Evolutionary conservation across 805 yeast genomes (phyloP), one percentile per base, ranked within the genome.

Genomic region (Barnettozyma vustinii): DNA sequence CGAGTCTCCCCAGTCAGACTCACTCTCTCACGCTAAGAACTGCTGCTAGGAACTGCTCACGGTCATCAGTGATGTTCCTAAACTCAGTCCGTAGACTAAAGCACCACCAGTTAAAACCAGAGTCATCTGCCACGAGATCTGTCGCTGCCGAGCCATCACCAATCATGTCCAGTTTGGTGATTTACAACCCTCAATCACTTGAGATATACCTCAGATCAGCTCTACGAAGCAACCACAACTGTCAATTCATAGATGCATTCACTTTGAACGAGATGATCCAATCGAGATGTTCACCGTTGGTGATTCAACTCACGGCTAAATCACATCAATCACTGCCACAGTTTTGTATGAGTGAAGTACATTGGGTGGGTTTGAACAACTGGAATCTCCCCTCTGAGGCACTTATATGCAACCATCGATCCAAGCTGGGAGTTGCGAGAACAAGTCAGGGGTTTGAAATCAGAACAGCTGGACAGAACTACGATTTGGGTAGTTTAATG

Each of bases 31-130:
- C 35, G 13, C 36, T 52, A 4, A 15, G 23, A 8, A 7, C 30
- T 1, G 43, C 52, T 2, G 46, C 54, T 2, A 27, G 36, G n/a
- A 40, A 50, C 16, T 30, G 36, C 25, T 27, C 49, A 3, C 21
- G 39, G 2, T 53, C 56, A 1, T 53, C 56, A 3, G 44, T 46
- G 23, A 51, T 51, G 47, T 53, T 48, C 25, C 18, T 53, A 18
- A 42, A 41, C 2, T 48, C 51, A 0, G 47, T 50, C 2, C 33
- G 37, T 3, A 23, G 47, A 15, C 7, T 2, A 19, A 27, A 18
- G 12, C 15, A 20, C 6, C 39, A 18, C 12, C 33, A 16, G 26
- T 19, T 16, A 19, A 30, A 42, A 3, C 18, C 37, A 20, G 49
- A 50, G 18, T 32, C 32, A 13, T 43, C 44, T 8, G 20, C 44